Base-by-base conservation (phyloP, 768 basidiomycete genomes). In the Termitomyces sp. region DNA sequence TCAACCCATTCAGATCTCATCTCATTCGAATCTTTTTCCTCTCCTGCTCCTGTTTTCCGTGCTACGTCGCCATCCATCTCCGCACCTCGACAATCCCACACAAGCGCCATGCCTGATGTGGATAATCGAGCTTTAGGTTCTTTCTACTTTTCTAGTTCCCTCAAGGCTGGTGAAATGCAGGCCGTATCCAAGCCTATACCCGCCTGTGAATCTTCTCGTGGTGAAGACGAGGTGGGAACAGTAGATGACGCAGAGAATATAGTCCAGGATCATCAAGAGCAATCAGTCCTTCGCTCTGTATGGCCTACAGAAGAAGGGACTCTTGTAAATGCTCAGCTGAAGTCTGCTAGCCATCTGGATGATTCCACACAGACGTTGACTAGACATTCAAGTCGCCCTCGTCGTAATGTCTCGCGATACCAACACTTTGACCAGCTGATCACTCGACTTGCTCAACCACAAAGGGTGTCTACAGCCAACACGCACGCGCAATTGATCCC, bases 21-120 rank as follows among this genome's bases (percentile, higher is more conserved):
- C 35, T 72, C 71, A 36, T 73, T 80, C 54, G 79, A 81, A 63
- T 74, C 78, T 22, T 70, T 76, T 62, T 68, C 74, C 38, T 63
- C 68, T 33, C 63, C 64, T 38, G 59, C 65, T 56, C 58, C 60
- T 57, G 54, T 60, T 6, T 58, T 65, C 28, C 58, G 56, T 56
- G 54, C 57, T 56, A 60, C 59, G 57, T 59, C 60, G 38, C 56
- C 63, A 51, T 48, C 58, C 24, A 58, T 61, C 30, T 56, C 63
- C n/a, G 11, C 18, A 4, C 26, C 52, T 28, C 51, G 5, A 40
- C 36, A 9, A 6, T 52, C 36, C 5, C 38, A 18, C 14, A 3
- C n/a, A 40, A 40, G 38, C 11, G 10, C 3, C 51, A 28, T 40
- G 18, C 26, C 51, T 52, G 28, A 28, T 14, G 26, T 20, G 18